Evolutionary conservation across 164 flowering plant species (phyloP).

Genomic region (Liriodendron chinense): DNA sequence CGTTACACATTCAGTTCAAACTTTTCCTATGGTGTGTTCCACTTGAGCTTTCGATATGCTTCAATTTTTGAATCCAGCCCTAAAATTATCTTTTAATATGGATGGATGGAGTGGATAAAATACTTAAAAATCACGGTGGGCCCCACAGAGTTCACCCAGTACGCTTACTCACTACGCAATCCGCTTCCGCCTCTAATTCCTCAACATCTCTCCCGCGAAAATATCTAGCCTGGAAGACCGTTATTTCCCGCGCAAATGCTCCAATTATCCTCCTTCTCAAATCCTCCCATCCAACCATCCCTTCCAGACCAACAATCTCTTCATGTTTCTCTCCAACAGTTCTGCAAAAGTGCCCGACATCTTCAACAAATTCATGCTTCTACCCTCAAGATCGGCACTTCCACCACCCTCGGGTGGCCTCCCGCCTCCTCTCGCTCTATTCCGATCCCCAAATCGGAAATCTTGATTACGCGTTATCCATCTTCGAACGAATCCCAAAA

Average conservation of each 20-base stretch:
- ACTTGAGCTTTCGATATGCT: no score
- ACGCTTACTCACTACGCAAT: no score
- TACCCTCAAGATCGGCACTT: constrained; percentile 16
- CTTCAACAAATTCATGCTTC: constrained; percentile 15
- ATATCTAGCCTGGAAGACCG: no score
- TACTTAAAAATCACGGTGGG: no score
- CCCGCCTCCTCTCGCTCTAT: constrained; percentile 15
- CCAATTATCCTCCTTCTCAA: neutral
- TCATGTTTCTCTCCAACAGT: constrained; percentile 4
- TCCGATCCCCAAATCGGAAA: constrained; percentile 4
- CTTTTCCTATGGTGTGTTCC: no score
- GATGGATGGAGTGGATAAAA: no score
- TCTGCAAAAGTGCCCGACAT: constrained; percentile 4
- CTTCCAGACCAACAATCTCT: constrained; percentile 1
- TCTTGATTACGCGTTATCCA: constrained; percentile 13
- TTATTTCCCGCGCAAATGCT: neutral
- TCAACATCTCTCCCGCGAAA: no score
- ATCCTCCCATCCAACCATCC: neutral
- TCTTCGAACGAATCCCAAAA: constrained; percentile 24
- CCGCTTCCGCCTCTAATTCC: no score
- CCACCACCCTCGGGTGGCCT: constrained; percentile 5
- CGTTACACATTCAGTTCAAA: no score
- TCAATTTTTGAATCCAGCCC: no score
- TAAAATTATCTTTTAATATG: no score
- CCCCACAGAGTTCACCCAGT: no score